Evolutionary conservation across 768 basidiomycete genomes (phyloP), one percentile per base, ranked within the genome.

Genomic region (Boletus tomentosulus): DNA sequence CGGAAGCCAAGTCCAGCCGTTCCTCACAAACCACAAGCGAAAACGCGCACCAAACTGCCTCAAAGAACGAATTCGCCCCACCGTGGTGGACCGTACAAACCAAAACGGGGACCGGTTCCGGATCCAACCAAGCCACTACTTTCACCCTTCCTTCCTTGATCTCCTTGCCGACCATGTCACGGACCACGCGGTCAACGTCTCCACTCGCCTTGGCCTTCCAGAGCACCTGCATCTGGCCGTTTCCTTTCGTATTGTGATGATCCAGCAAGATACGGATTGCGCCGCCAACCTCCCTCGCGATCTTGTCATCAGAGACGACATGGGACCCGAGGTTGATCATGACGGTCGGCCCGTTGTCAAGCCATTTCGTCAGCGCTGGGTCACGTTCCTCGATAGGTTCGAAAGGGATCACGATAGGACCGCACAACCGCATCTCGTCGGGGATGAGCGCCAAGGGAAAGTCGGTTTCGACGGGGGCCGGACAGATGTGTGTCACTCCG

Each of bases 271-370:
- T 43, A 11, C 46, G 42, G 34, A 60, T 50, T 22, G 59, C 55
- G 13, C 38, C n/a, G 8, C 25, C 37, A 33, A 61, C 33, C 24
- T 53, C 51, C 33, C 28, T 56, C 51, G 41, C 43, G 13, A 22
- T 4, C 11, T 39, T 43, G 6, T 25, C 46, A 25, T 60, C 41
- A 8, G 48, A 48, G 22, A 50, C 3, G 0, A 45, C 34, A n/a
- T 31, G 58, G 5, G 54, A 41, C 4, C 55, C 58, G 3, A 60
- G 38, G 41, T 56, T 60, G n/a, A 60, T 35, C 54, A 57, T 28
- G 22, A 57, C 48, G 6, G 51, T 60, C 13, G 48, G 54, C 13
- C 54, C 48, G 13, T 61, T 33, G 33, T 60, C 45, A 22, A 60
- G 16, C 51, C 59, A 56, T 19, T 48, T 48, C 38, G 5, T 37